phyloP scores from a whole-genome alignment of 2,329 filamentous ascomycete genomes.

The Botrytis byssoidea region DNA sequence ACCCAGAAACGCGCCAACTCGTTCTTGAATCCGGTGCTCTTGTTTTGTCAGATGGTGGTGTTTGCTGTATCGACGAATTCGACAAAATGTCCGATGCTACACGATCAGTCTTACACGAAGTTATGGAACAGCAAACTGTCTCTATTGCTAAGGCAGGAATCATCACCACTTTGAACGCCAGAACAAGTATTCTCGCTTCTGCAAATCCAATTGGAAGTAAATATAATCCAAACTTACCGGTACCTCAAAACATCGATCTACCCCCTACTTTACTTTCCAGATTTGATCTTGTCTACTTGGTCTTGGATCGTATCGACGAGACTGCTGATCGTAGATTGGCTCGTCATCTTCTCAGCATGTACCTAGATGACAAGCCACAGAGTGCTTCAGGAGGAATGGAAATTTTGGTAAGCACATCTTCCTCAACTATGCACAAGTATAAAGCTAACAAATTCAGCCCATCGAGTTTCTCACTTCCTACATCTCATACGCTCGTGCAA shows the following conservation, averaged over 20 bases:
- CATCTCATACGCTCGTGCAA: constrained; percentile 90
- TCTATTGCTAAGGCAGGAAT: constrained; percentile 77
- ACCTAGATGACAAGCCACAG: constrained; percentile 90
- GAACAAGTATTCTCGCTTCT: constrained; percentile 92
- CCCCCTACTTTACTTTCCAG: constrained; percentile 91
- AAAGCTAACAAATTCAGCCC: constrained; percentile 51
- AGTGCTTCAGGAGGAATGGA: constrained; percentile 73
- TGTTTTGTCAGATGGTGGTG: constrained; percentile 71
- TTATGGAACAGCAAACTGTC: constrained; percentile 79
- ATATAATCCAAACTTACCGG: constrained; percentile 93
- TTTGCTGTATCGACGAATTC: constrained; percentile 78
- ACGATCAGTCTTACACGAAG: constrained; percentile 72
- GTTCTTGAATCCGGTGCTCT: constrained; percentile 74
- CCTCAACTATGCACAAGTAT: constrained; percentile 12
- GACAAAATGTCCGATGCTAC: constrained; percentile 79
- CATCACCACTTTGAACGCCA: constrained; percentile 86
- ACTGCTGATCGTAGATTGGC: constrained; percentile 83
- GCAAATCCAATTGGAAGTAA: constrained; percentile 98
- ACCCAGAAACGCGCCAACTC: constrained; percentile 70
- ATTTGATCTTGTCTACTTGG: constrained; percentile 96
- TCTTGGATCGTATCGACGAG: constrained; percentile 91
- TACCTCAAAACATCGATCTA: constrained; percentile 96
- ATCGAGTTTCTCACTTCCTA: constrained; percentile 95
- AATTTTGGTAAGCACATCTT: constrained; percentile 64
- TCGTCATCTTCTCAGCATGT: constrained; percentile 92